Base-by-base conservation (phyloP, 2,329 filamentous ascomycete genomes). In the Cladosporium oxysporum region DNA sequence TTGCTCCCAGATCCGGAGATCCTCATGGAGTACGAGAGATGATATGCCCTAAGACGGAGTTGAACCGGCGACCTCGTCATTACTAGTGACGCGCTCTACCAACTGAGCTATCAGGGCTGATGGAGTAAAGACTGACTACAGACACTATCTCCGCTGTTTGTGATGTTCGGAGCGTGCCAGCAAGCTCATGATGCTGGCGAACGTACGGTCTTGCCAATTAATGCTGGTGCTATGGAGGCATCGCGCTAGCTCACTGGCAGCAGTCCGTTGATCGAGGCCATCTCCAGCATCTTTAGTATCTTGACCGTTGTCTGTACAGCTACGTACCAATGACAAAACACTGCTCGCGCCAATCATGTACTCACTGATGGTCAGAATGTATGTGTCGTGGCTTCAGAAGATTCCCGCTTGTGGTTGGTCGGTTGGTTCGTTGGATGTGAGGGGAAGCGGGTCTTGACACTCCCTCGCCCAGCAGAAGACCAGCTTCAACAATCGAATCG, bases 81-180 rank as follows among this genome's bases (percentile, higher is more conserved):
- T 53, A 62, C 60, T 62, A 62, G 60, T 53, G 60, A 62, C 49
- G 49, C 49, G 60, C 47, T 53, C 47, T 53, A 62, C 47, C 47
- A 53, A 53, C 49, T 62, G 60, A 53, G 60, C 47, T 62, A 62
- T 62, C 49, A 62, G 60, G 60, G 60, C 60, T 58, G 55, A 57
- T 52, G 49, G 5, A 26, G 23, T n/a, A n/a, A n/a, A n/a, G n/a
- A n/a, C 23, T 26, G 2, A 26, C 3, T 26, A 26, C 3, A 3
- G 3, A 26, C 23, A 26, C 1, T 26, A 26, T 26, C 2, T 26
- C 3, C 23, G 23, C 23, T 26, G 23, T 26, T 26, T 26, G 23
- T 3, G 3, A 3, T 26, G 23, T 26, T 26, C 23, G 23, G 3
- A 26, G 23, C 23, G 3, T 3, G 23, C 23, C 23, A 26, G 23